Evolutionary conservation across 139 green algal species (phyloP), one percentile per base, ranked within the genome.

Genomic region (Chlamydomonas schloesseri): DNA sequence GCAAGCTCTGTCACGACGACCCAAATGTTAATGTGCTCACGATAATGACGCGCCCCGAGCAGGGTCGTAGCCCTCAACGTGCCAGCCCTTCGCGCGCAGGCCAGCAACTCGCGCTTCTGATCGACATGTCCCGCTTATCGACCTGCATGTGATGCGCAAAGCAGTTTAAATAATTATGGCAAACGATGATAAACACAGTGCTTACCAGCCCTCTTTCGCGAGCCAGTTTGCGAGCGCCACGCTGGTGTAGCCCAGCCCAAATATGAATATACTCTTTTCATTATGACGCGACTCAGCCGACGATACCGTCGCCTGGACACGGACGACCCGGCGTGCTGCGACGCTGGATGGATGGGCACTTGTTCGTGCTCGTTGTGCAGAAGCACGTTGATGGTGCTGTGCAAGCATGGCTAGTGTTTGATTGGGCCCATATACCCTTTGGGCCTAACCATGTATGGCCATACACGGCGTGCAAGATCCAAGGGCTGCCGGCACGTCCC

Each of bases 151-250:
- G 17, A 36, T 11, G 18, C 5, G 26, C 5, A 42, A 33, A 11
- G 28, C 18, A 58, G 11, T 2, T 1, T 26, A 15, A 60, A 24
- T 26, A 8, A 33, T 60, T 23, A 77, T 58, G 17, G 20, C 3
- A 33, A 57, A 60, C 5, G 24, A 33, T 28, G 20, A 31, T 31
- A 60, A 26, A 26, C 71, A 33, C 23, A 26, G 17, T 31, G 1
- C 79, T 11, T 50, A 85, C 79, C 79, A 85, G 37, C 67, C 67
- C 20, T 76, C 64, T 15, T 47, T 50, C 14, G 79, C 65, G 10
- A 85, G 79, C 79, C 64, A 85, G 33, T 85, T 85, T 3, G n/a
- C 79, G 14, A 85, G 50, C 47, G 67, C 79, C 46, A 85, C 37
- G 47, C 79, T 85, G 1, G 79, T 85, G 67, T 85, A 85, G 6